phyloP scores from a whole-genome alignment of 2,329 filamentous ascomycete species.

The Monilinia fructicola region DNA sequence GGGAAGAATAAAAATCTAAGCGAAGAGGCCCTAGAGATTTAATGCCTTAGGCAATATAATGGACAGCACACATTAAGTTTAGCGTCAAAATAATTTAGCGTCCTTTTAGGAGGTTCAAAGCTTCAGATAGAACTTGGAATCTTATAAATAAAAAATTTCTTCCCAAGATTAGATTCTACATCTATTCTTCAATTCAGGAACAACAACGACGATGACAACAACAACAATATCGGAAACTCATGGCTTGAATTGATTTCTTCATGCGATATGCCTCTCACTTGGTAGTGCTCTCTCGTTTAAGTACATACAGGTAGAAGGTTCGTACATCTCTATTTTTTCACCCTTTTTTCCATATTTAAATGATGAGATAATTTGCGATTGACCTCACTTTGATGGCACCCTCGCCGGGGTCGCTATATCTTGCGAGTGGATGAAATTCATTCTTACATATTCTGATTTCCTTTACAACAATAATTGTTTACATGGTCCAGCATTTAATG shows the following conservation, averaged over 20 bases:
- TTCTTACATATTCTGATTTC: conserved; percentile 98
- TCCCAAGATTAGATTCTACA: background rate
- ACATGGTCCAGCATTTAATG: background rate
- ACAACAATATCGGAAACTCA: background rate
- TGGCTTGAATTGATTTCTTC: background rate
- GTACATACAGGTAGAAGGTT: conserved; percentile 12
- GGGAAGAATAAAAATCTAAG: conserved; percentile 30
- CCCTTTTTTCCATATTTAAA: conserved; percentile 41
- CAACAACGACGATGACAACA: background rate
- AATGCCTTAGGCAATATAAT: conserved; percentile 21
- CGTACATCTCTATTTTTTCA: conserved; percentile 2
- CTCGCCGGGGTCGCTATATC: conserved; percentile 90
- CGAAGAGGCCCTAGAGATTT: conserved; percentile 31
- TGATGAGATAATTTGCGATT: conserved; percentile 99
- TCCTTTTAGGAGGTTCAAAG: background rate
- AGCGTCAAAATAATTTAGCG: conserved; percentile 10
- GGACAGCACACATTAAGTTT: background rate
- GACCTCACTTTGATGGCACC: conserved; percentile 79
- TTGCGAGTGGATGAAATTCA: conserved; percentile 78
- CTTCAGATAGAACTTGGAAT: conserved; percentile 1
- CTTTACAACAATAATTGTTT: conserved; percentile 8
- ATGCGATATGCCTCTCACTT: background rate
- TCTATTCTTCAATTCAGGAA: background rate
- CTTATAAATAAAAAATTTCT: conserved; percentile 15
- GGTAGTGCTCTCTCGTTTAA: too few species aligned